These are phyloP conservation scores for Penicillium freii DNA, from an alignment of 2,329 filamentous ascomycete genomes.

Conservation along the genomic window DNA sequence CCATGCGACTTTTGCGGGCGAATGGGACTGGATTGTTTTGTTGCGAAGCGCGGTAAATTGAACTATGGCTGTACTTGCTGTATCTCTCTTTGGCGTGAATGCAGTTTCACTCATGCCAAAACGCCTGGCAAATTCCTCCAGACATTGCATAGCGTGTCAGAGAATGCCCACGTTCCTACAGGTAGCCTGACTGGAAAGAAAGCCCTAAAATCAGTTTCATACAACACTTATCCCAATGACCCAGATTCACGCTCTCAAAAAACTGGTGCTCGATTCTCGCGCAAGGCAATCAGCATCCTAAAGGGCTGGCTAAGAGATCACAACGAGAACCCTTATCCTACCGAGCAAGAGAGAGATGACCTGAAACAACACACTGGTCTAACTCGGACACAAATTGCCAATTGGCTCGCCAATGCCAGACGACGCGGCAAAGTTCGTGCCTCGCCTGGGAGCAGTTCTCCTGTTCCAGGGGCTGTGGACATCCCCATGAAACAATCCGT, in stretches of 20 bases:
- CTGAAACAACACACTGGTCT: conserved; percentile 77
- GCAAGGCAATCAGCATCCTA: conserved; percentile 74
- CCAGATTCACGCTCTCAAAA: conserved; percentile 53
- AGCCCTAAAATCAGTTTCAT: conserved; percentile 43
- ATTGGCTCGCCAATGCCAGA: conserved; percentile 89
- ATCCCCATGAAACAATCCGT: conserved; percentile 63
- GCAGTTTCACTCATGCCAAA: conserved; percentile 47
- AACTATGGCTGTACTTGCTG: conserved; percentile 49
- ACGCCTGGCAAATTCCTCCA: conserved; percentile 43
- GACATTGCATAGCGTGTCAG: conserved; percentile 45
- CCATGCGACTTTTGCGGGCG: conserved; percentile 48
- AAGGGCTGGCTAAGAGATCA: conserved; percentile 84
- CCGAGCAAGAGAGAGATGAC: conserved; percentile 78
- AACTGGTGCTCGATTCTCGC: conserved; percentile 72
- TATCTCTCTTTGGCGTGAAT: conserved; percentile 48
- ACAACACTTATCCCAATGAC: conserved; percentile 35
- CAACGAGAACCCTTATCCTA: conserved; percentile 80
- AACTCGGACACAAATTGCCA: conserved; percentile 78
- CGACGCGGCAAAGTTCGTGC: conserved; percentile 74
- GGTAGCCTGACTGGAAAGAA: conserved; percentile 42
- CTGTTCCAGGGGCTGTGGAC: conserved; percentile 68
- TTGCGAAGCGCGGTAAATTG: conserved; percentile 46
- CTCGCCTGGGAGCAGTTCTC: conserved; percentile 63
- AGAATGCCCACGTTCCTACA: conserved; percentile 42
- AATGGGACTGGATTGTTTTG: conserved; percentile 49